Evolutionary conservation across 2,329 filamentous ascomycete genomes (phyloP), one percentile per base, ranked within the genome.

Genomic region (Biscogniauxia mediterranea): DNA sequence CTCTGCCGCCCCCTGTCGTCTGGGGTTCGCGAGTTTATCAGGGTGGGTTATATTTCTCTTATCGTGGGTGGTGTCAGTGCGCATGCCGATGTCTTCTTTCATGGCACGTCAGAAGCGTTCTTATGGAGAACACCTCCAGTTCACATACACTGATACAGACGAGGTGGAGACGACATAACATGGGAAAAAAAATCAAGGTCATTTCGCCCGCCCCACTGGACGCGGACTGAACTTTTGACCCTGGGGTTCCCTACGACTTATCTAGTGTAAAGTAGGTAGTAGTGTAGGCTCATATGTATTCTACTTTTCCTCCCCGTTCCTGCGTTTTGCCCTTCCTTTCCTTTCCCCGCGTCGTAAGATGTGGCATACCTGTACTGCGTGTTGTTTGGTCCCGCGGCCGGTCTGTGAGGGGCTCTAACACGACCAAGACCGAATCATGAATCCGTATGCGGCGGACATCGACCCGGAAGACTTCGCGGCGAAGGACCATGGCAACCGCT

Each of bases 401-500:
- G 38, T 46, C 38, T 46, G 38, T 46, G 38, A 46, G 38, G 17
- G 38, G 17, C 38, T 46, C 38, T 46, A 46, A 46, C 38, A 46
- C 38, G 38, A 17, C 38, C 38, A 46, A 46, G 38, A 15, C 38
- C 38, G 38, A 46, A 46, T n/a, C 38, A 46, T 46, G 38, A 46
- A 46, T 46, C 38, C 38, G 15, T 46, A 46, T 46, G 38, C 38
- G 56, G 38, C 38, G 56, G 56, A 51, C n/a, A 42, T 54, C 50
- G 20, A 13, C 32, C 26, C 19, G 15, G 51, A 58, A 5, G 50
- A 50, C 3, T 58, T 13, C 26, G 50, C 15, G n/a, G n/a, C 32
- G 17, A 51, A n/a, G 5, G 26, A 42, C 20, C 63, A 67, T 61
- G 61, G 62, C 57, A 65, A 61, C 19, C 66, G 61, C 23, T 3